These are phyloP conservation scores for Lentinula lateritia DNA, from an alignment of 768 basidiomycete genomes.

Conservation along the genomic window DNA sequence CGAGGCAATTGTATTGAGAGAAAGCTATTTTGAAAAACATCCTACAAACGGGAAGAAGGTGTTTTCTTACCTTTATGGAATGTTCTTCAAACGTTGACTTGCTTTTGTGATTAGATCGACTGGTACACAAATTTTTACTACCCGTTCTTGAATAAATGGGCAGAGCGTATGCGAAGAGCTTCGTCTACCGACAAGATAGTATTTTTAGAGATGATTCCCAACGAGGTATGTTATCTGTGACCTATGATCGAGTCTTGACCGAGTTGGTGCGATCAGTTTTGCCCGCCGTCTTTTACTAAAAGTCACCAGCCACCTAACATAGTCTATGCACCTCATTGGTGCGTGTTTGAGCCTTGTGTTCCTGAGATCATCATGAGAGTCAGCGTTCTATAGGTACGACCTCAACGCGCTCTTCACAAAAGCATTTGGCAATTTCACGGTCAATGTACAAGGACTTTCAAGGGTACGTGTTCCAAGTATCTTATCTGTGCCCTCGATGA, in stretches of 20 bases:
- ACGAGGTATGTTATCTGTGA: conserved; percentile 55
- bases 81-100: neutral
- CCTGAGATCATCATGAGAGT: conserved; percentile 20
- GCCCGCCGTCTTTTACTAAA: conserved; percentile 70
- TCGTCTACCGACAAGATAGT: conserved; percentile 51
- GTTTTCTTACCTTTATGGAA: conserved; percentile 5
- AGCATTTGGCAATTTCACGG: conserved; percentile 76
- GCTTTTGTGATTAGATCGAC: conserved; percentile 47
- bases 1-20: conserved; percentile 69
- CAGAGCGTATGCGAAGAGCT: conserved; percentile 45
- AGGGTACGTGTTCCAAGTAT: conserved; percentile 38
- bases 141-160: conserved; percentile 71
- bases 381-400: conserved; percentile 65
- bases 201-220: conserved; percentile 87
- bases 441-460: conserved; percentile 91
- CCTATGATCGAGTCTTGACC: neutral
- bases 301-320: conserved; percentile 57
- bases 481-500: neutral
- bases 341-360: conserved; percentile 23
- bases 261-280: conserved; percentile 46
- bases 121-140: conserved; percentile 87
- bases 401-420: conserved; percentile 84
- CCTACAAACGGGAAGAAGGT: conserved; percentile 62
- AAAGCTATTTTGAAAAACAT: conserved; percentile 78
- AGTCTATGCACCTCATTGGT: conserved; percentile 76